Conservation (phyloP, 2,329 filamentous ascomycete genomes). For the Colletotrichum cuscutae region DNA sequence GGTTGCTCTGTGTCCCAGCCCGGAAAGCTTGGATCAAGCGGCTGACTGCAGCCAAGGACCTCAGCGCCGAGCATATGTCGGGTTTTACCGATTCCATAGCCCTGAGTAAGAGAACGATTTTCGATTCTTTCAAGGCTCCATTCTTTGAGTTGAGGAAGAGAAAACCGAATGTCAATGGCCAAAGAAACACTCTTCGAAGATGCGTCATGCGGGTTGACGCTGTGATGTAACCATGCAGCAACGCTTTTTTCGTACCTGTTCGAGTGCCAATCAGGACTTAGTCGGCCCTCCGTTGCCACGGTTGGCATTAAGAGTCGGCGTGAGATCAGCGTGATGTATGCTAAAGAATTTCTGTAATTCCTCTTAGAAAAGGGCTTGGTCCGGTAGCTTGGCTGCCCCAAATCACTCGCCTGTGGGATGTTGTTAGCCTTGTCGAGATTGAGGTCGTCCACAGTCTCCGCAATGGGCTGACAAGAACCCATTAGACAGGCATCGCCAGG, state of each 20-base stretch:
- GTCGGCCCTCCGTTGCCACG: not conserved
- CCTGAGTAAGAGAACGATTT: not conserved
- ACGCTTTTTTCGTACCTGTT: not conserved
- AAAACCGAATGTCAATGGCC: not conserved
- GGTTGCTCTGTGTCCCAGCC: constrained; percentile 11
- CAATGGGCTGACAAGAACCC: constrained; percentile 20
- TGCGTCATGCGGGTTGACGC: constrained; percentile 24
- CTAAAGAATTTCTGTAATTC: not conserved
- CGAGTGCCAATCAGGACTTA: not conserved
- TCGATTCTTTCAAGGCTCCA: not conserved
- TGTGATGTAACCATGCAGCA: constrained; percentile 29
- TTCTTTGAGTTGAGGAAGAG: not conserved
- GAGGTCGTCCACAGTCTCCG: constrained; percentile 23
- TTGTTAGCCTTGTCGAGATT: not conserved
- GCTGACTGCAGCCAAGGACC: constrained; percentile 8
- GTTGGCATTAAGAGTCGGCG: not conserved
- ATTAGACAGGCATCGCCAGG: constrained; percentile 22
- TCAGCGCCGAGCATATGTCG: not conserved
- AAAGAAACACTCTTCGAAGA: not conserved
- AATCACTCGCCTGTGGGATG: not conserved
- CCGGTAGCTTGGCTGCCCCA: not conserved
- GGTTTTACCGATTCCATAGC: constrained; percentile 1
- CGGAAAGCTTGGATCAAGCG: constrained; percentile 29
- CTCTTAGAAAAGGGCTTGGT: not conserved
- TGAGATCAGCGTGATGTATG: not conserved